Evolutionary conservation across 2,329 filamentous ascomycete genomes (phyloP), one percentile per base, ranked within the genome.

Genomic region (Fonsecaea pugnacius): DNA sequence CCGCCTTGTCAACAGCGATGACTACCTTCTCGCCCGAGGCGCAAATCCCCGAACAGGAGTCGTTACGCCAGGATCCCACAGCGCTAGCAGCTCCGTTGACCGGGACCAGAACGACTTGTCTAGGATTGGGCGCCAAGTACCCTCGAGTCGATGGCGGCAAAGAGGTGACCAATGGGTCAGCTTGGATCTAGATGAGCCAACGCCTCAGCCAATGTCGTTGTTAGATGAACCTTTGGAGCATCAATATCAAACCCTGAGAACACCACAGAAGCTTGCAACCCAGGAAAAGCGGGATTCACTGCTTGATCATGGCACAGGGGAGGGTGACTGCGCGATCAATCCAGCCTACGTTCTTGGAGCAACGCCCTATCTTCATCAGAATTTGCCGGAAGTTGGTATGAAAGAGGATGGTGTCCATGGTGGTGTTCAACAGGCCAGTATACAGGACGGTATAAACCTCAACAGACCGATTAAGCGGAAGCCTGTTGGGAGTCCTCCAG

Each of bases 21-120:
- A 78, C 51, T 74, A 72, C 61, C 68, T 78, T 14, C 71, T 73
- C 9, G 72, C 62, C 14, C 70, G 74, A 56, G 75, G 73, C 32
- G 72, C 72, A 10, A 78, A 75, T 63, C 70, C 74, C 24, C 73
- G 74, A 32, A 76, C 77, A 1, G 75, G 75, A 4, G 73, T 79
- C 6, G 70, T 78, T 5, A 78, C 73, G 36, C 76, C 78, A 9
- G 74, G 66, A 50, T 61, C 72, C 36, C 63, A 72, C 56, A 74
- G 72, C 52, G 66, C 59, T 46, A 71, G 36, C 48, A 71, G 66
- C 27, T 63, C 67, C 33, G 70, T 69, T 8, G 69, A 72, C 46
- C 50, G 52, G 36, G 40, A 67, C 9, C 43, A 48, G 27, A 48
- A 48, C 18, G 43, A 48, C 43, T 48, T 48, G 6, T 27, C 43